Percentiles rank a stretch among this genome's conserved stretches.
Conservation (phyloP, 768 basidiomycete genomes). For the Mycena amicta region DNA sequence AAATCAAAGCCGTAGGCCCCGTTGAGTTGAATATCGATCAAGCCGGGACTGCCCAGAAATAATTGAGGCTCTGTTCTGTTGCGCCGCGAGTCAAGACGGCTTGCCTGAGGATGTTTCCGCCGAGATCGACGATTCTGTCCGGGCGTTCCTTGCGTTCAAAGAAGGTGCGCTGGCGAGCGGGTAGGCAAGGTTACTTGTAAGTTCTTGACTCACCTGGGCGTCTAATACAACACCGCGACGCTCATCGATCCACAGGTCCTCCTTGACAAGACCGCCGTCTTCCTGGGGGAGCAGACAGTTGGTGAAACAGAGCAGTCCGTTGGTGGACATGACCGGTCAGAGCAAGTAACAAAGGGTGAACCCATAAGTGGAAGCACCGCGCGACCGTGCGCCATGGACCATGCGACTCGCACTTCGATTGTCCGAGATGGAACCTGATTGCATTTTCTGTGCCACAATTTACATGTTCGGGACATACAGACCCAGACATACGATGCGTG, state of each 20-base stretch:
- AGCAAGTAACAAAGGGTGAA: slow-evolving; percentile 3
- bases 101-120: slow-evolving; percentile 76
- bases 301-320: slow-evolving; percentile 82
- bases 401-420: neutral
- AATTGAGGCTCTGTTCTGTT: neutral
- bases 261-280: slow-evolving; percentile 72
- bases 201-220: no score
- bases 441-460: neutral
- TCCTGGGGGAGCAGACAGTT: slow-evolving; percentile 82
- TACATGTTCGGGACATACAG: no score
- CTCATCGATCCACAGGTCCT: slow-evolving; percentile 84
- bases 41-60: slow-evolving; percentile 64
- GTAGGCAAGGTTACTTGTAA: no score
- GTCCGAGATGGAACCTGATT: neutral
- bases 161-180: no score
- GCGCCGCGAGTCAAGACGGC: slow-evolving; percentile 1
- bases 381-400: slow-evolving; percentile 4
- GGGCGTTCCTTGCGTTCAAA: slow-evolving; percentile 65
- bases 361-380: slow-evolving; percentile 11
- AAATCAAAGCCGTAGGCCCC: slow-evolving; percentile 90
- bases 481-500: no score
- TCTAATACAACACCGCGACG: slow-evolving; percentile 72
- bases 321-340: slow-evolving; percentile 43
- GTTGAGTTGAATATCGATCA: slow-evolving; percentile 88
- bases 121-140: slow-evolving; percentile 63